phyloP scores from a whole-genome alignment of 441 rosid species.

The Eutrema salsugineum region DNA sequence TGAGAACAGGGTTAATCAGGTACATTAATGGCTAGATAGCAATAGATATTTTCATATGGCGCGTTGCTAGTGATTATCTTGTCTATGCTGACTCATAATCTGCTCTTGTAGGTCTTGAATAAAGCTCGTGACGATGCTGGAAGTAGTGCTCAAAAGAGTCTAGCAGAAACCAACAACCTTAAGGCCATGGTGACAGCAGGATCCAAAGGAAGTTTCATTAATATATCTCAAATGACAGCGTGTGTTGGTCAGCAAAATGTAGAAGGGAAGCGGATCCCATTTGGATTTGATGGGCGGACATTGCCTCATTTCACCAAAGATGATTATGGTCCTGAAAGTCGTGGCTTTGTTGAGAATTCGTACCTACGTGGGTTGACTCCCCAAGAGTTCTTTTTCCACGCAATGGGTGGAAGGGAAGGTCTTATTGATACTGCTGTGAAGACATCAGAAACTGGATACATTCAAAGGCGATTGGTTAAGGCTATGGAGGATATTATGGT shows the following conservation, averaged over 20 bases:
- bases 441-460: slow-evolving; percentile 99
- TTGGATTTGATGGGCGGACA: slow-evolving; percentile 87
- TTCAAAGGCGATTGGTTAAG: slow-evolving; percentile 97
- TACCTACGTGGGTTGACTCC: slow-evolving; percentile 98
- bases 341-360: slow-evolving; percentile 98
- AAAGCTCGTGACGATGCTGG: slow-evolving; percentile 99
- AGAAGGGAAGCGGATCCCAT: slow-evolving; percentile 98
- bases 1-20: slow-evolving; percentile 99
- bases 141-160: slow-evolving; percentile 94
- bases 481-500: slow-evolving; percentile 99
- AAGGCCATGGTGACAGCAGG: slow-evolving; percentile 99
- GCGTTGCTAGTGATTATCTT: not conserved
- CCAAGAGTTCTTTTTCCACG: slow-evolving; percentile 98
- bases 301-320: slow-evolving; percentile 97
- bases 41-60: not conserved
- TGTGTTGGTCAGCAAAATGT: slow-evolving; percentile 99
- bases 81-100: slow-evolving; percentile 12
- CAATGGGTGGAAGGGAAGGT: slow-evolving; percentile 99
- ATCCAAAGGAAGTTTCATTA: slow-evolving; percentile 98
- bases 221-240: slow-evolving; percentile 99
- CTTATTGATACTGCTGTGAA: slow-evolving; percentile 98
- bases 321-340: slow-evolving; percentile 98
- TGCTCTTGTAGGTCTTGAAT: slow-evolving; percentile 66
- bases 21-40: slow-evolving; percentile 15
- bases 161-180: slow-evolving; percentile 96